Evolutionary conservation across 768 basidiomycete species (phyloP).

Genomic region (Albatrellus ellisii): DNA sequence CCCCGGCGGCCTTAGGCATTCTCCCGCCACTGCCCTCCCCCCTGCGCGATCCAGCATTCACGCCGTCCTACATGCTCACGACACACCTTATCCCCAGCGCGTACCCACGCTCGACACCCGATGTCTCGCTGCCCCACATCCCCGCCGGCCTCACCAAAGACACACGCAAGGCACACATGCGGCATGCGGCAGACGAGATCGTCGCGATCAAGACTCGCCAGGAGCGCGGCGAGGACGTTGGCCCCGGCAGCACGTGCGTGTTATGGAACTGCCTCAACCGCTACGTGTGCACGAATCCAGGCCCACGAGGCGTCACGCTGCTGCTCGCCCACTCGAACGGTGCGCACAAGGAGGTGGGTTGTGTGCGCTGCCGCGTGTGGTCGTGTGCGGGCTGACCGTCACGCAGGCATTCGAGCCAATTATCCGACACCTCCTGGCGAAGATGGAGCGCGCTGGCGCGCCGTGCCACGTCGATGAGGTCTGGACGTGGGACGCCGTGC

Average conservation of each 20-base stretch:
- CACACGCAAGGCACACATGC: slow-evolving; percentile 13
- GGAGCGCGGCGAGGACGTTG: slow-evolving; percentile 12
- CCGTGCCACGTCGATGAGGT: slow-evolving; percentile 45
- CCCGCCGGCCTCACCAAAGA: slow-evolving; percentile 21
- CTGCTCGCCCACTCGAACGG: slow-evolving; percentile 81
- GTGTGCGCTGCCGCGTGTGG: neutral
- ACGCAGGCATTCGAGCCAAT: slow-evolving; percentile 70
- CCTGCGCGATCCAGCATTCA: slow-evolving; percentile 11
- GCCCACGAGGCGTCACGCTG: slow-evolving; percentile 38
- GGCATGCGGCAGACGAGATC: slow-evolving; percentile 2
- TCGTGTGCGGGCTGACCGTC: too few relatives aligned
- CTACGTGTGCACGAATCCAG: slow-evolving; percentile 33
- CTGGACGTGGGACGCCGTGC: slow-evolving; percentile 74
- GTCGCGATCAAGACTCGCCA: neutral
- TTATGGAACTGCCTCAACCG: slow-evolving; percentile 68
- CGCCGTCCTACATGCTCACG: slow-evolving; percentile 24
- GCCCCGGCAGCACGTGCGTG: slow-evolving; percentile 17
- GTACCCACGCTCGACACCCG: slow-evolving; percentile 31
- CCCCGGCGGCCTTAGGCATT: too few relatives aligned
- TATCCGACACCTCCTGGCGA: slow-evolving; percentile 37
- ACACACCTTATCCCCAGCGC: slow-evolving; percentile 49
- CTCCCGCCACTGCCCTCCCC: slow-evolving; percentile 22
- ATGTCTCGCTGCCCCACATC: slow-evolving; percentile 23
- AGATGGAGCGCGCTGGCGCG: slow-evolving; percentile 18
- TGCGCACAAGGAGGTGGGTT: slow-evolving; percentile 75